Evolutionary conservation across 306 rosid species (phyloP).

Genomic region (Cicer chorassanicum): DNA sequence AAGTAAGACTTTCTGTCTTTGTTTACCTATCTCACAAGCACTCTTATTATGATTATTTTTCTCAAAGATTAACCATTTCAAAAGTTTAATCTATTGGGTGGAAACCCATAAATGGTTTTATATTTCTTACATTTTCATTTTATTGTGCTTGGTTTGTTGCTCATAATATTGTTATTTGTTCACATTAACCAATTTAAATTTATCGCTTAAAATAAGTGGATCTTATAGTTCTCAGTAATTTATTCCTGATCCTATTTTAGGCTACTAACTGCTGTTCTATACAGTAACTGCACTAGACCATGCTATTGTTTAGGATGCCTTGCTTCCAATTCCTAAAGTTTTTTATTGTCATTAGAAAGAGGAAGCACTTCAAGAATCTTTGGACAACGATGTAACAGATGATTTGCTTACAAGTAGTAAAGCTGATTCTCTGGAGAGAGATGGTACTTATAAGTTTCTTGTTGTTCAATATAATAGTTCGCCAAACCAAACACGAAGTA

Average conservation of each 20-base stretch:
- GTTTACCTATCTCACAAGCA: constrained; percentile 6
- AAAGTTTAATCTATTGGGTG: constrained; percentile 1
- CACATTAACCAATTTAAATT: constrained; percentile 31
- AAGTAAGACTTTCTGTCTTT: constrained; percentile 52
- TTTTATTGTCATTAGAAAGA: constrained; percentile 58
- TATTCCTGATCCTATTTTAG: constrained; percentile 26
- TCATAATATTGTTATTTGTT: constrained; percentile 39
- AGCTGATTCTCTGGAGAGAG: constrained; percentile 47
- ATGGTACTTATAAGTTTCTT: constrained; percentile 53
- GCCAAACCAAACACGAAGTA: too few species aligned
- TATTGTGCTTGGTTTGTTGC: constrained; percentile 37
- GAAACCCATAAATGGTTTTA: not conserved
- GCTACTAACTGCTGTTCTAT: constrained; percentile 50
- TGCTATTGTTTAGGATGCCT: constrained; percentile 92
- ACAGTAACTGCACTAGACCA: constrained; percentile 85
- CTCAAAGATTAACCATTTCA: constrained; percentile 29
- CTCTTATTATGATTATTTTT: constrained; percentile 32
- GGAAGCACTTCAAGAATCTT: constrained; percentile 44
- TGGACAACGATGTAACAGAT: constrained; percentile 46
- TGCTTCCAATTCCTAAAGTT: constrained; percentile 80
- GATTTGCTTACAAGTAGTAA: constrained; percentile 46
- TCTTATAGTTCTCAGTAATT: constrained; percentile 24
- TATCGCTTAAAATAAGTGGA: constrained; percentile 14
- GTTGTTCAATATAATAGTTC: constrained; percentile 16
- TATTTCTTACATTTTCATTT: not conserved